These are phyloP conservation scores for Carpinus fangiana DNA, from an alignment of 306 rosid genomes.

Conservation along the genomic window DNA sequence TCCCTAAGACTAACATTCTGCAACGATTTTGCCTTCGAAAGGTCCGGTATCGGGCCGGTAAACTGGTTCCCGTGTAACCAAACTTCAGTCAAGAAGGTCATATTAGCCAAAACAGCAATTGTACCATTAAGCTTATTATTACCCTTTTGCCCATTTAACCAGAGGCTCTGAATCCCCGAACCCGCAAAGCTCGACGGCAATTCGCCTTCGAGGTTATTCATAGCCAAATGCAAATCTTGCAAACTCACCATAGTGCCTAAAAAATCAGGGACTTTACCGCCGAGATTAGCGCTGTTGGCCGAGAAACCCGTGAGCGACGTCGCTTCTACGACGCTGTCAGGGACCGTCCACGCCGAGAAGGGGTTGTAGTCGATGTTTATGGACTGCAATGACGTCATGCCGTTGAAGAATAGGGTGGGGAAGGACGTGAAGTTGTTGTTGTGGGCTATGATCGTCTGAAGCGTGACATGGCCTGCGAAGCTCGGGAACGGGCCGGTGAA, in stretches of 20 bases:
- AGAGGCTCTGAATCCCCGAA: slow-evolving; percentile 47
- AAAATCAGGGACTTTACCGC: slow-evolving; percentile 57
- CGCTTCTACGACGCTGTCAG: slow-evolving; percentile 38
- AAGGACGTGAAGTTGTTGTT: slow-evolving; percentile 51
- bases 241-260: slow-evolving; percentile 55
- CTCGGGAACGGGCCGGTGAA: slow-evolving; percentile 65
- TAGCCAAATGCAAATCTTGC: slow-evolving; percentile 40
- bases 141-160: slow-evolving; percentile 62
- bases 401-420: slow-evolving; percentile 59
- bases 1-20: slow-evolving; percentile 51
- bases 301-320: slow-evolving; percentile 36
- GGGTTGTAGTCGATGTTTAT: slow-evolving; percentile 48
- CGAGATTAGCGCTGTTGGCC: slow-evolving; percentile 40
- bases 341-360: slow-evolving; percentile 57
- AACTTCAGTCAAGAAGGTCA: slow-evolving; percentile 49
- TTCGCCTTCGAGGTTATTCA: slow-evolving; percentile 54
- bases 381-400: slow-evolving; percentile 31
- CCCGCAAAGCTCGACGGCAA: slow-evolving; percentile 53
- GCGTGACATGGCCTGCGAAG: slow-evolving; percentile 36
- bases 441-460: slow-evolving; percentile 41
- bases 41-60: slow-evolving; percentile 78
- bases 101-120: slow-evolving; percentile 47
- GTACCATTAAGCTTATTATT: slow-evolving; percentile 63
- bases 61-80: slow-evolving; percentile 67
- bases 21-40: slow-evolving; percentile 36